Base-by-base conservation (phyloP, 2,329 filamentous ascomycete genomes). In the Parascedosporium putredinis region DNA sequence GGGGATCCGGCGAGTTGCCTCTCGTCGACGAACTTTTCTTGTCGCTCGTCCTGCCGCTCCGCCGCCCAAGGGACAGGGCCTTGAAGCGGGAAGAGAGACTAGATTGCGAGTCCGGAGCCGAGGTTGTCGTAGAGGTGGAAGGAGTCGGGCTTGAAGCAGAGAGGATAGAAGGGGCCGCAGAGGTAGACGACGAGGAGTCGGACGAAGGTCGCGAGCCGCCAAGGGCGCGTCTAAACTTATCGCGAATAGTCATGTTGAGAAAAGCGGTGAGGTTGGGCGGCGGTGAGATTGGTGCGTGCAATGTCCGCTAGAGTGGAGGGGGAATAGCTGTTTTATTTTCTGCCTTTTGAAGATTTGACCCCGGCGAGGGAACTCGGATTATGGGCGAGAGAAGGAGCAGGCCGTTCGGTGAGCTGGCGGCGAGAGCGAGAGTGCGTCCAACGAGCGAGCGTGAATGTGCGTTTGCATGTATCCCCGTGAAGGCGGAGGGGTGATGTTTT, bases 221-320 rank as follows among this genome's bases (percentile, higher is more conserved):
- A 56, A 67, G 54, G 33, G 58, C 66, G 56, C 67, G 67, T 53
- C 67, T 67, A 53, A 71, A 63, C 31, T 65, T 64, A 42, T 70
- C 67, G 51, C 67, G 64, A 48, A 71, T 69, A 36, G 68, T 61
- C 68, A 71, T 71, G n/a, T 18, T 50, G n/a, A n/a, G n/a, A n/a
- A n/a, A n/a, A 24, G 14, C n/a, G 18, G 23, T 46, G 44, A 29
- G 5, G 18, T 5, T 3, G 20, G 40, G 20, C 7, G 3, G n/a
- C 3, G 2, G 9, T 36, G n/a, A 20, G 5, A 43, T 20, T 43
- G n/a, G 20, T 43, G n/a, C 20, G 40, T 24, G 8, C 9, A 20
- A 24, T n/a, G n/a, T n/a, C n/a, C n/a, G n/a, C n/a, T n/a, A n/a
- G n/a, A n/a, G n/a, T n/a, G n/a, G n/a, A n/a, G n/a, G n/a, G n/a